Base-by-base conservation (phyloP, 352 stramenopile genomes). In the Chrysophaeum taylorii region DNA sequence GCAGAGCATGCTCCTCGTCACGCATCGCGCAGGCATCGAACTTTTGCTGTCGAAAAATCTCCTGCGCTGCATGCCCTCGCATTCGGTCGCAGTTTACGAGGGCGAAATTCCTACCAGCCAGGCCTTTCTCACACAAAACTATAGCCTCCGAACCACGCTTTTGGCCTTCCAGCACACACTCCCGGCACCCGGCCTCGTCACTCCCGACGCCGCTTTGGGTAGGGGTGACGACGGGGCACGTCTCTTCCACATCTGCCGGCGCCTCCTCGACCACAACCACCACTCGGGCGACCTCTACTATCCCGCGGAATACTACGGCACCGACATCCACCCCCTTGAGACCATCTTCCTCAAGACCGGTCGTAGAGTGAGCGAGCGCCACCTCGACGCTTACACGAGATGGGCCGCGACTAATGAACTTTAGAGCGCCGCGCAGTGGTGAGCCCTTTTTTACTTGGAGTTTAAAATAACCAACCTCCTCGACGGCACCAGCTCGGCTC, bases 211-310 rank as follows among this genome's bases (percentile, higher is more conserved):
- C 5, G 52, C 52, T 25, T 31, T 25, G 9, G 23, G 23, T 25
- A 31, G 39, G 52, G 45, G 45, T 4, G 45, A 16, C 45, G 52
- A 63, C 7, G 52, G 52, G 9, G 25, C 5, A 2, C 9, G 2
- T 7, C 33, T 63, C 25, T 63, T 41, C 33, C 27, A 4, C 33
- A 4, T 33, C 52, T 63, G 52, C 52, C 25, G 14, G 9, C 15
- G 25, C 27, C 33, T 63, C 25, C 33, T 63, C 2, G 52, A 63
- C 2, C 33, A 9, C 52, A 63, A 63, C 52, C 9, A 5, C 52
- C 52, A 63, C 52, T 25, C 7, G 7, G 52, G 52, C 52, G 52
- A 63, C 52, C 52, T 63, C 52, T 31, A 63, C 27, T 63, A 63
- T 31, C 52, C 52, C 5, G 52, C 9, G 27, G 52, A 63, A 31